Conservation (phyloP, 2,329 filamentous ascomycete species). For the Ceratocystis alfenasii region DNA sequence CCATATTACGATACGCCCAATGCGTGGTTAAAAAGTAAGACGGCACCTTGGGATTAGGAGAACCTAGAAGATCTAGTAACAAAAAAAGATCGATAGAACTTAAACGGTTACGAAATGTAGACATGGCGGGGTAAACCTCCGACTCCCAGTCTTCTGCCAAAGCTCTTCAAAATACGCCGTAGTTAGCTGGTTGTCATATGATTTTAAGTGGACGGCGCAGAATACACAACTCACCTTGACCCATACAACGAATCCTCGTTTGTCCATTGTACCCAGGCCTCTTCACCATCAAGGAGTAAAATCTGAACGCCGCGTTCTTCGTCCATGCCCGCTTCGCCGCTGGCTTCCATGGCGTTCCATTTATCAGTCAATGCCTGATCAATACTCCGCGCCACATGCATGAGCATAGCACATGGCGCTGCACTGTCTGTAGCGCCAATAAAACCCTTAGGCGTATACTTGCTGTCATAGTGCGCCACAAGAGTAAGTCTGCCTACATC, state of each 20-base stretch:
- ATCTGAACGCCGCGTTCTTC: constrained; percentile 79
- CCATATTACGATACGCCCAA: constrained; percentile 78
- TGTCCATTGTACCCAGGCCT: constrained; percentile 76
- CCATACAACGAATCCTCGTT: constrained; percentile 79
- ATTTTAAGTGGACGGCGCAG: neutral
- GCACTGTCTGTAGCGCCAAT: constrained; percentile 91
- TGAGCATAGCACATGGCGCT: constrained; percentile 82
- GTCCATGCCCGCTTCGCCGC: constrained; percentile 49
- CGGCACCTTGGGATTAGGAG: constrained; percentile 55
- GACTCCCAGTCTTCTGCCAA: constrained; percentile 74
- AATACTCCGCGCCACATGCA: constrained; percentile 72
- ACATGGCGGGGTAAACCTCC: constrained; percentile 54
- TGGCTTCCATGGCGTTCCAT: constrained; percentile 60
- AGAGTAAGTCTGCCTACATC: constrained; percentile 72
- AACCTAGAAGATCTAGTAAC: constrained; percentile 78
- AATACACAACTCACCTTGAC: constrained; percentile 48
- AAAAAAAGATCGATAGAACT: constrained; percentile 78
- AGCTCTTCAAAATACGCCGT: constrained; percentile 33
- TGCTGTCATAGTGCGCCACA: constrained; percentile 88
- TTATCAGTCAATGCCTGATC: constrained; percentile 69
- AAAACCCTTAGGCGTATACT: constrained; percentile 69
- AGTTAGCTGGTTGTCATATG: constrained; percentile 1
- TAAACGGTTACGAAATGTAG: constrained; percentile 62
- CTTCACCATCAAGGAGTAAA: constrained; percentile 82
- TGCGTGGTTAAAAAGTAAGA: constrained; percentile 86